Evolutionary conservation across 2,329 filamentous ascomycete species (phyloP).

Genomic region (Botrytis aclada): DNA sequence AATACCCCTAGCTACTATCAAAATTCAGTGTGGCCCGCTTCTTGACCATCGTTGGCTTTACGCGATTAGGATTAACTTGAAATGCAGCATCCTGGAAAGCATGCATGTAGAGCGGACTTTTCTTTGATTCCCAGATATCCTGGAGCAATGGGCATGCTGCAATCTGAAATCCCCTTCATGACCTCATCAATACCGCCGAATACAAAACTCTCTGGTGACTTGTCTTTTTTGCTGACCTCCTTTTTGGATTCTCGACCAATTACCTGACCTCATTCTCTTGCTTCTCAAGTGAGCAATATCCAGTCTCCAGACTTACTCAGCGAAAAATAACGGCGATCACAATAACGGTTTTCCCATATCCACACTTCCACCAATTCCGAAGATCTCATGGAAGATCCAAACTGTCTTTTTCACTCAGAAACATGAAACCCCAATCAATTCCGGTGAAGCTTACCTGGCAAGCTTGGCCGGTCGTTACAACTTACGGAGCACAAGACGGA

Average conservation of each 20-base stretch:
- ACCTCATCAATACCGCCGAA: slow-evolving; percentile 11
- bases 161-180: not conserved
- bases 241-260: not conserved
- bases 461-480: not conserved
- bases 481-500: not conserved
- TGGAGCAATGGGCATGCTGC: not conserved
- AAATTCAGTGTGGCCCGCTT: not conserved
- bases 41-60: not conserved
- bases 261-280: not conserved
- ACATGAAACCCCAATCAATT: not conserved
- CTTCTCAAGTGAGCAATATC: not conserved
- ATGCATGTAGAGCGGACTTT: not conserved
- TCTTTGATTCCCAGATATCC: not conserved
- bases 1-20: slow-evolving; percentile 4
- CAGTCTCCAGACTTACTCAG: not conserved
- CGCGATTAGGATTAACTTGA: not conserved
- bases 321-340: not conserved
- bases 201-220: not conserved
- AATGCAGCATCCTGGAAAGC: not conserved
- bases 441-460: not conserved
- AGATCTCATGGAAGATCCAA: slow-evolving; percentile 4
- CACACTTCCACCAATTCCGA: not conserved
- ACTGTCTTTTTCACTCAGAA: not conserved
- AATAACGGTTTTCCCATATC: slow-evolving; percentile 10
- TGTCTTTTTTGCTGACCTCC: not conserved